Evolutionary conservation across 2,329 filamentous ascomycete genomes (phyloP).

Genomic region (Penicillium vulpinum): DNA sequence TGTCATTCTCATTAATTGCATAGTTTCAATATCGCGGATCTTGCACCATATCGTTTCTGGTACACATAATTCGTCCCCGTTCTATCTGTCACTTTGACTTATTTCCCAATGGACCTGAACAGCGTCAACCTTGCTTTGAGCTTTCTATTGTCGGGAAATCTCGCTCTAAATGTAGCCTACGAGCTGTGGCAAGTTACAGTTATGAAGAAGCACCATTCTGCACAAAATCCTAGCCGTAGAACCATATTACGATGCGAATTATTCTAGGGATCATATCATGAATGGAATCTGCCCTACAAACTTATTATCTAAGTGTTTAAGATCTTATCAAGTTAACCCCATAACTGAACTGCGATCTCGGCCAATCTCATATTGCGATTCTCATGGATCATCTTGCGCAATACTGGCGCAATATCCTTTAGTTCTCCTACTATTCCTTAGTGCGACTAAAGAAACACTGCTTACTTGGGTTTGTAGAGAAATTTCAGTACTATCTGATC

Average conservation of each 20-base stretch:
- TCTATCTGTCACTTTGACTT: no score
- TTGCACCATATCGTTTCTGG: no score
- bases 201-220: no score
- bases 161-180: not conserved
- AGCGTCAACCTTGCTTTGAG: no score
- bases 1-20: no score
- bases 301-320: not conserved
- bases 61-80: no score
- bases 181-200: no score
- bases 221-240: no score
- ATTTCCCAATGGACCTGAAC: no score
- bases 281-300: not conserved
- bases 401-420: not conserved
- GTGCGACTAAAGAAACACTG: not conserved
- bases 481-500: not conserved
- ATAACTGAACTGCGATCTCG: not conserved
- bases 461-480: not conserved
- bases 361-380: not conserved
- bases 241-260: not conserved
- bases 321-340: no score
- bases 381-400: conserved; percentile 1
- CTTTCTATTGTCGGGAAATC: no score
- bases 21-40: no score
- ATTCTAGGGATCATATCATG: not conserved
- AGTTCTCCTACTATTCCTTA: not conserved